Conservation (phyloP, 805 yeast genomes). For the Torulaspora microellipsoides region DNA sequence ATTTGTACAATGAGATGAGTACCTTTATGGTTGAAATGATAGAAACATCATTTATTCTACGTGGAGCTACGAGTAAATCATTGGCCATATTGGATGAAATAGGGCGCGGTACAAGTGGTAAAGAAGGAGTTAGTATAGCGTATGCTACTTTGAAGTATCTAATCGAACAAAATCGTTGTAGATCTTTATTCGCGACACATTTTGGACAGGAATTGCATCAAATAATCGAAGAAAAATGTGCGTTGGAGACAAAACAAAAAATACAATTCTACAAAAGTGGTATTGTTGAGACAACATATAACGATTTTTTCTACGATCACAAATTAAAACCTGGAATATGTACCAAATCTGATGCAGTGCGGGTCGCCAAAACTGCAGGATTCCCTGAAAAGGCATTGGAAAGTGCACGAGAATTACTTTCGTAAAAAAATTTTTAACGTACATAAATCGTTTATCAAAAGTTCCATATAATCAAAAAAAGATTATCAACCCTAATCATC, state of each 20-base stretch:
- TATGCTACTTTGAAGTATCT: slow-evolving; percentile 65
- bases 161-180: slow-evolving; percentile 50
- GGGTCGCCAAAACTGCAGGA: slow-evolving; percentile 74
- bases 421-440: neutral
- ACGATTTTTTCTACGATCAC: slow-evolving; percentile 43
- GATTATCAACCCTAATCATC: slow-evolving; percentile 1
- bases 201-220: slow-evolving; percentile 54
- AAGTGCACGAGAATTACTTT: slow-evolving; percentile 42
- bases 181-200: slow-evolving; percentile 88
- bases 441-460: no score
- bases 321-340: slow-evolving; percentile 62
- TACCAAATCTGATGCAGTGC: slow-evolving; percentile 67
- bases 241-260: slow-evolving; percentile 17
- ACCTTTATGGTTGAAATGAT: slow-evolving; percentile 93
- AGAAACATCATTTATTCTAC: slow-evolving; percentile 68
- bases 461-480: no score
- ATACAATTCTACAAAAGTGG: slow-evolving; percentile 24
- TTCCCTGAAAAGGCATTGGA: slow-evolving; percentile 58
- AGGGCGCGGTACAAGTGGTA: slow-evolving; percentile 84
- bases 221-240: slow-evolving; percentile 35
- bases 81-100: slow-evolving; percentile 81
- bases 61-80: slow-evolving; percentile 60
- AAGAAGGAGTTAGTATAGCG: slow-evolving; percentile 83
- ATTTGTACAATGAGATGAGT: slow-evolving; percentile 70
- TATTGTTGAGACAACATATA: slow-evolving; percentile 27